phyloP scores from a whole-genome alignment of 2,329 filamentous ascomycete genomes.

The Fulvia fulva region DNA sequence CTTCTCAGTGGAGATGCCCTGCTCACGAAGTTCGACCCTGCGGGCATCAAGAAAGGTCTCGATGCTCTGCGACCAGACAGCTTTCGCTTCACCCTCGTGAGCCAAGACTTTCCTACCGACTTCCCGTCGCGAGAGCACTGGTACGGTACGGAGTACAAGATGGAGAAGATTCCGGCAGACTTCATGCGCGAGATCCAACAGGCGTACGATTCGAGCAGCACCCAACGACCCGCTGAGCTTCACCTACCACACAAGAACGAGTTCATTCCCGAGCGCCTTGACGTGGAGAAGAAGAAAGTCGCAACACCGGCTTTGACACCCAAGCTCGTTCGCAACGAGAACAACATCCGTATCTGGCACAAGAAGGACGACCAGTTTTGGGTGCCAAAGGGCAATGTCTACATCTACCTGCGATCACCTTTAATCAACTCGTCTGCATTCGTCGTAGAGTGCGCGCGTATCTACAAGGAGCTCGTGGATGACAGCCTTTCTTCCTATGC shows the following conservation, averaged over 20 bases:
- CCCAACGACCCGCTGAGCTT: slow-evolving; percentile 63
- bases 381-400: slow-evolving; percentile 89
- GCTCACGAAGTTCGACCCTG: slow-evolving; percentile 73
- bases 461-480: slow-evolving; percentile 81
- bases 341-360: slow-evolving; percentile 79
- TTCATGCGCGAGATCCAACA: slow-evolving; percentile 67
- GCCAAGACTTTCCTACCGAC: slow-evolving; percentile 74
- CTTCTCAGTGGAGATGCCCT: slow-evolving; percentile 75
- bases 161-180: slow-evolving; percentile 72
- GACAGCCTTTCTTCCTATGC: slow-evolving; percentile 90
- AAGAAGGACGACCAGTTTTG: slow-evolving; percentile 99
- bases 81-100: slow-evolving; percentile 78
- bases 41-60: slow-evolving; percentile 70
- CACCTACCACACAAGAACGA: slow-evolving; percentile 91
- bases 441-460: slow-evolving; percentile 69
- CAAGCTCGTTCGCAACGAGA: slow-evolving; percentile 79
- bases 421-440: slow-evolving; percentile 74
- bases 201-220: slow-evolving; percentile 54
- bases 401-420: slow-evolving; percentile 75
- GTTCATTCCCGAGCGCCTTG: slow-evolving; percentile 88
- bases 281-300: slow-evolving; percentile 93
- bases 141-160: slow-evolving; percentile 93
- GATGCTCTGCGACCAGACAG: slow-evolving; percentile 79
- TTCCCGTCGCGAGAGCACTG: slow-evolving; percentile 92
- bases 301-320: slow-evolving; percentile 69